phyloP scores from a whole-genome alignment of 2,329 filamentous ascomycete genomes.

The Epichloe glyceriae region DNA sequence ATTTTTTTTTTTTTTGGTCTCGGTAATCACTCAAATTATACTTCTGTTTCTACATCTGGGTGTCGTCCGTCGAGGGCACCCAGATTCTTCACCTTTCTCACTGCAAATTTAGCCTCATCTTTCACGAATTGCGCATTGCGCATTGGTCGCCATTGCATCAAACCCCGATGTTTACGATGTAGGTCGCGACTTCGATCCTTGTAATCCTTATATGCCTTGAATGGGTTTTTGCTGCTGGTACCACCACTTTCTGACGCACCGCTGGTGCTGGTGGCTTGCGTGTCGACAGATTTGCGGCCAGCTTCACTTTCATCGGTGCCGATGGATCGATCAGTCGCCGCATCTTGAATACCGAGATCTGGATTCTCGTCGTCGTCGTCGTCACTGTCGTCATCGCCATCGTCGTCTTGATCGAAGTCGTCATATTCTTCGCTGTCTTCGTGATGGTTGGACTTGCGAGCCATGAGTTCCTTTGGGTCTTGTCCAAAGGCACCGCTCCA shows the following conservation, averaged over 20 bases:
- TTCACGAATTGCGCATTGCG: conserved; percentile 79
- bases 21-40: conserved; percentile 18
- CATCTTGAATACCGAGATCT: conserved; percentile 49
- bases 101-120: conserved; percentile 68
- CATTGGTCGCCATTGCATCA: conserved; percentile 94
- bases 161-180: conserved; percentile 71
- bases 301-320: conserved; percentile 13
- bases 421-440: conserved; percentile 26
- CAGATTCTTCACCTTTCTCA: conserved; percentile 63
- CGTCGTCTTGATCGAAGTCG: conserved; percentile 22
- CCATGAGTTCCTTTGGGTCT: conserved; percentile 46
- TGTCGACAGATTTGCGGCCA: conserved; percentile 27
- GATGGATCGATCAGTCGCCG: conserved; percentile 19
- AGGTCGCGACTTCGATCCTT: conserved; percentile 58
- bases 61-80: conserved; percentile 68
- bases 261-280: conserved; percentile 20
- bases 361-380: conserved; percentile 25
- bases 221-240: conserved; percentile 37
- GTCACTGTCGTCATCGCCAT: conserved; percentile 22
- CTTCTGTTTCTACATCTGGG: conserved; percentile 77
- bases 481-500: conserved; percentile 80
- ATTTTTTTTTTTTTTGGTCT: neutral
- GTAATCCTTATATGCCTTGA: conserved; percentile 48
- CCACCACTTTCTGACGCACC: conserved; percentile 19
- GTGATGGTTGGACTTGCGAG: conserved; percentile 16